Percentiles rank a stretch among this genome's conserved stretches.
Evolutionary conservation across 2,329 filamentous ascomycete genomes (phyloP).

Genomic region (Alternaria triticimaculans): DNA sequence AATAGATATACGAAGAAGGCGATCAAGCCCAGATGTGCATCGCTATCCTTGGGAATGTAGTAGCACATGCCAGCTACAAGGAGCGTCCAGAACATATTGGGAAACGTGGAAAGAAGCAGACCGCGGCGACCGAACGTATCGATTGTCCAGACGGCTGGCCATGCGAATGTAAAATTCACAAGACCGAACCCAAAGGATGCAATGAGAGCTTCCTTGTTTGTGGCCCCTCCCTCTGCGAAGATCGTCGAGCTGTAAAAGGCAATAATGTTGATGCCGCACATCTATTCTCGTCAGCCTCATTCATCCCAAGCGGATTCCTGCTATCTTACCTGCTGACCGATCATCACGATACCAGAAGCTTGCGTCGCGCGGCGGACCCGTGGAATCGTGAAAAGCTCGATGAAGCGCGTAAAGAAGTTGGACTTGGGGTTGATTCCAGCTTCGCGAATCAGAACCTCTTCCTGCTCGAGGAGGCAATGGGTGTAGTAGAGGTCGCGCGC

Average conservation of each 20-base stretch:
- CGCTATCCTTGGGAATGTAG: conserved; percentile 52
- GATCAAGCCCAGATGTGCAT: conserved; percentile 57
- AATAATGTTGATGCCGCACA: conserved; percentile 61
- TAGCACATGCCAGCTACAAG: conserved; percentile 60
- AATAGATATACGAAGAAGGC: conserved; percentile 65
- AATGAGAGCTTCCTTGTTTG: conserved; percentile 53
- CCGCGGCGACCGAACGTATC: conserved; percentile 58
- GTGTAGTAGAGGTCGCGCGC: conserved; percentile 54
- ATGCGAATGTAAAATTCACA: conserved; percentile 65
- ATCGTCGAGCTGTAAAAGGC: conserved; percentile 61
- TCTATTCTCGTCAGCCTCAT: conserved; percentile 23
- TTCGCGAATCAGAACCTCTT: conserved; percentile 42
- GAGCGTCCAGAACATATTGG: conserved; percentile 58
- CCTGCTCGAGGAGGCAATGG: conserved; percentile 46
- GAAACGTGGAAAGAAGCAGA: conserved; percentile 58
- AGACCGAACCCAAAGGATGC: conserved; percentile 66
- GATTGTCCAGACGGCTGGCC: conserved; percentile 66
- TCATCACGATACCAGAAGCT: conserved; percentile 82
- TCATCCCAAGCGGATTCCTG: not conserved
- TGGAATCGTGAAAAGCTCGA: conserved; percentile 71
- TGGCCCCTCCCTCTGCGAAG: conserved; percentile 57
- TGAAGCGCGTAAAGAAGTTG: conserved; percentile 52
- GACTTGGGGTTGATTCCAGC: conserved; percentile 40
- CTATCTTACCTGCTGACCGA: conserved; percentile 58
- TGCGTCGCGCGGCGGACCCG: conserved; percentile 74